Evolutionary conservation across 139 green algal genomes (phyloP).

Genomic region (Chlorella sp.): DNA sequence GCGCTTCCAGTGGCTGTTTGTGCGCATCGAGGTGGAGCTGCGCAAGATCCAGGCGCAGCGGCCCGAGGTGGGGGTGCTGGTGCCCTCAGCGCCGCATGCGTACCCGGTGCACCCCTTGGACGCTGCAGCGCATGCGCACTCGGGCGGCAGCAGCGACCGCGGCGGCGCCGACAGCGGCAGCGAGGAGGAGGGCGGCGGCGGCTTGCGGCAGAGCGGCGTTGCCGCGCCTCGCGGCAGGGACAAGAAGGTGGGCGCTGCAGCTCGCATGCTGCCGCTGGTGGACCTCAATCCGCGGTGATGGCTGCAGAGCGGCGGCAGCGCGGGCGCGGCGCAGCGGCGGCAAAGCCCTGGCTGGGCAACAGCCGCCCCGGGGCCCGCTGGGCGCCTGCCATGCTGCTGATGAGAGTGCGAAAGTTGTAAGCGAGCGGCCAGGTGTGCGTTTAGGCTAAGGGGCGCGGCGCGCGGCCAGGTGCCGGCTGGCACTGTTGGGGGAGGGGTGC

Average conservation of each 20-base stretch:
- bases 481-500: no score
- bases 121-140: neutral
- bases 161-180: neutral
- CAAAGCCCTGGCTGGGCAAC: no score
- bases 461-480: no score
- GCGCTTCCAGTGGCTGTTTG: conserved; percentile 92
- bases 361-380: no score
- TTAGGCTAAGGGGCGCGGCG: no score
- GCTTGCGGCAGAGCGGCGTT: neutral
- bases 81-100: neutral
- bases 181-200: neutral
- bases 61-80: conserved; percentile 30
- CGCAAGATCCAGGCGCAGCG: conserved; percentile 69
- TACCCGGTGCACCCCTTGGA: no score
- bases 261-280: no score
- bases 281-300: neutral
- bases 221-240: neutral
- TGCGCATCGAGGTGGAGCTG: conserved; percentile 91
- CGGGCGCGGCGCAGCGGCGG: no score
- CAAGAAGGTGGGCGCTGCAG: neutral
- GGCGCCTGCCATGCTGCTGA: no score
- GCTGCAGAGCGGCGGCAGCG: neutral
- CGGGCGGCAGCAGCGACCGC: neutral
- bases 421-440: no score
- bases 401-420: no score